Evolutionary conservation across 139 green algal genomes (phyloP).

Genomic region (Nannochloris sp.): DNA sequence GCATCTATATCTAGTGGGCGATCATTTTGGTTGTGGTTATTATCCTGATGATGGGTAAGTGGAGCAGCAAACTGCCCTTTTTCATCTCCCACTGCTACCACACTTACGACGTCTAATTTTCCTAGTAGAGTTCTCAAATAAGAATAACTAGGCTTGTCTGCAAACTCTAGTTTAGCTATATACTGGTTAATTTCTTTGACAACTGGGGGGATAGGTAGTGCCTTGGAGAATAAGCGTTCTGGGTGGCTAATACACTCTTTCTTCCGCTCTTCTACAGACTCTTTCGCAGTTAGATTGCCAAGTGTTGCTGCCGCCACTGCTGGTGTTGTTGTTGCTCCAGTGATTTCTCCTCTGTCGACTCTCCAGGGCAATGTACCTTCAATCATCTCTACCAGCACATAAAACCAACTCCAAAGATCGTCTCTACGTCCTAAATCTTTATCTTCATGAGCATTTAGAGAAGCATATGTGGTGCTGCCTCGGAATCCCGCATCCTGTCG

Average conservation of each 20-base stretch:
- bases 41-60: too few species aligned
- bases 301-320: too few species aligned
- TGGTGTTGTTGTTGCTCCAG: too few species aligned
- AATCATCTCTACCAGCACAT: constrained; percentile 75
- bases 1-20: too few species aligned
- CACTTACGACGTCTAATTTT: not conserved
- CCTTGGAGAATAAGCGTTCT: constrained; percentile 2
- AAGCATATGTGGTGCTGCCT: constrained; percentile 74
- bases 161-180: constrained; percentile 15
- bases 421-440: constrained; percentile 66
- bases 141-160: not conserved
- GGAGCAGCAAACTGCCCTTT: too few species aligned
- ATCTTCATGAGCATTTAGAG: constrained; percentile 46
- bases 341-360: not conserved
- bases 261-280: constrained; percentile 7
- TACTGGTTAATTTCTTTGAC: constrained; percentile 9
- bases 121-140: constrained; percentile 1
- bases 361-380: constrained; percentile 31
- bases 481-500: constrained; percentile 58
- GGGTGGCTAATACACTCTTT: constrained; percentile 13
- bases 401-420: constrained; percentile 87
- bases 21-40: too few species aligned
- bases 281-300: too few species aligned
- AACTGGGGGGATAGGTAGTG: constrained; percentile 8
- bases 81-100: too few species aligned